A percentile compares a stretch with the other conserved stretches of the same genome.
These are phyloP conservation scores for Microbotryum saponariae DNA, from an alignment of 1,284 basidiomycete species.

Conservation along the genomic window DNA sequence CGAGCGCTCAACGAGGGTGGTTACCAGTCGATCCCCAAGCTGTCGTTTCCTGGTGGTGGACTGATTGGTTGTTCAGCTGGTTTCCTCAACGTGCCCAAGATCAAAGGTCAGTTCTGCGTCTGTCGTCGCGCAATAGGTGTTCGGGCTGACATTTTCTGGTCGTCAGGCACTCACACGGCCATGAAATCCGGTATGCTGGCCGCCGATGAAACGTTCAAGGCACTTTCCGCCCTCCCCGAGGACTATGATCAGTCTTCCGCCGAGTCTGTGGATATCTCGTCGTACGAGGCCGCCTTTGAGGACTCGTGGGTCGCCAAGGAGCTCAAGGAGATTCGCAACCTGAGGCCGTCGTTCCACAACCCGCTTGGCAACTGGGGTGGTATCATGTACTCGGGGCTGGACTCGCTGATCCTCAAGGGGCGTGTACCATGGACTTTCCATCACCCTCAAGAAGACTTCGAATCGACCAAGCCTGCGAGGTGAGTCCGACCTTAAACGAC, in stretches of 20 bases:
- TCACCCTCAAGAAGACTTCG: conserved; percentile 60
- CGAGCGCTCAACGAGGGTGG: conserved; percentile 91
- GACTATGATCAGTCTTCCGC: conserved; percentile 19
- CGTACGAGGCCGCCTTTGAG: conserved; percentile 66
- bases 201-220: conserved; percentile 75
- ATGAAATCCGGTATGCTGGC: conserved; percentile 99
- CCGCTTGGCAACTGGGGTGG: conserved; percentile 80
- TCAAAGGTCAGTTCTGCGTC: conserved; percentile 55
- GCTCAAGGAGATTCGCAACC: conserved; percentile 82
- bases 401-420: conserved; percentile 77
- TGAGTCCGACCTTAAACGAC: conserved; percentile 30
- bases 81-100: conserved; percentile 94
- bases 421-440: conserved; percentile 87
- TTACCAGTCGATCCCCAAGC: conserved; percentile 80
- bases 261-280: conserved; percentile 58
- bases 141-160: background rate
- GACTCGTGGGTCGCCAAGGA: conserved; percentile 83
- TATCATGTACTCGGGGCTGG: conserved; percentile 80
- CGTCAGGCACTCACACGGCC: conserved; percentile 81
- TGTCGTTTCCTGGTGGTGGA: conserved; percentile 92
- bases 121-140: background rate
- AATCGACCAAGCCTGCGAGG: conserved; percentile 60
- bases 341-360: conserved; percentile 86
- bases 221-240: conserved; percentile 45
- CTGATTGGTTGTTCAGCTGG: conserved; percentile 92